phyloP scores from a whole-genome alignment of 352 stramenopile genomes.

The Achlya hypogyna region DNA sequence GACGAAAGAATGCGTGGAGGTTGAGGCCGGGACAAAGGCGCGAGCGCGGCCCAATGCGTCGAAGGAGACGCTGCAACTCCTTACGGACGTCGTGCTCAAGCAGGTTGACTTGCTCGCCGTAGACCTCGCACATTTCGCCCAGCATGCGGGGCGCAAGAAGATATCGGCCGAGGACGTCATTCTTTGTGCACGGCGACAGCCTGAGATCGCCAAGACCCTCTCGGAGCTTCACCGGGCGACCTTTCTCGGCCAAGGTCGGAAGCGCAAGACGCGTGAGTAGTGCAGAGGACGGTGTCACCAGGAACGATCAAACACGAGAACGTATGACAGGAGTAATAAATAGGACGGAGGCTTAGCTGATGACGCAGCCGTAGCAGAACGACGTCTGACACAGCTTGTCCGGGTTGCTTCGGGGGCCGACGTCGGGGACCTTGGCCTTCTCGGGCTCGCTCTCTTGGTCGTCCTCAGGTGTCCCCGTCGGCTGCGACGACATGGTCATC shows the following conservation, averaged over 20 bases:
- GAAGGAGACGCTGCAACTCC: slow-evolving; percentile 8
- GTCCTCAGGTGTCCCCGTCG: neutral
- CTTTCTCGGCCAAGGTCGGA: neutral
- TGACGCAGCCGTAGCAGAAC: slow-evolving; percentile 12
- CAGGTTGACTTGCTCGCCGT: slow-evolving; percentile 15
- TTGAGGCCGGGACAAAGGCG: neutral
- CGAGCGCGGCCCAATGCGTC: neutral
- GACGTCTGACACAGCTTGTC: slow-evolving; percentile 8
- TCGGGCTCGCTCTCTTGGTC: neutral
- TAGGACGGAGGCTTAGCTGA: neutral
- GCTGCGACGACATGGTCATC: slow-evolving; percentile 10
- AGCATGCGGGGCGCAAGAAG: slow-evolving; percentile 7
- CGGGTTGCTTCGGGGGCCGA: neutral
- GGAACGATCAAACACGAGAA: neutral
- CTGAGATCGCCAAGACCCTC: neutral
- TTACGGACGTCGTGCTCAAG: slow-evolving; percentile 20
- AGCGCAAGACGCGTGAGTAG: slow-evolving; percentile 10
- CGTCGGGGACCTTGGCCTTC: neutral
- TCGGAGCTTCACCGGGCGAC: neutral
- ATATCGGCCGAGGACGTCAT: slow-evolving; percentile 17
- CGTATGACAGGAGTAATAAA: neutral
- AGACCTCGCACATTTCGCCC: slow-evolving; percentile 16
- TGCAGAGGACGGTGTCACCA: too few species aligned
- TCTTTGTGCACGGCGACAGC: slow-evolving; percentile 5
- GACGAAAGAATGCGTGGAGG: slow-evolving; percentile 12